A percentile compares a stretch with the other conserved stretches of the same genome.
These are phyloP conservation scores for Copromyces sp. DNA, from an alignment of 495 filamentous ascomycete genomes.

Conservation along the genomic window DNA sequence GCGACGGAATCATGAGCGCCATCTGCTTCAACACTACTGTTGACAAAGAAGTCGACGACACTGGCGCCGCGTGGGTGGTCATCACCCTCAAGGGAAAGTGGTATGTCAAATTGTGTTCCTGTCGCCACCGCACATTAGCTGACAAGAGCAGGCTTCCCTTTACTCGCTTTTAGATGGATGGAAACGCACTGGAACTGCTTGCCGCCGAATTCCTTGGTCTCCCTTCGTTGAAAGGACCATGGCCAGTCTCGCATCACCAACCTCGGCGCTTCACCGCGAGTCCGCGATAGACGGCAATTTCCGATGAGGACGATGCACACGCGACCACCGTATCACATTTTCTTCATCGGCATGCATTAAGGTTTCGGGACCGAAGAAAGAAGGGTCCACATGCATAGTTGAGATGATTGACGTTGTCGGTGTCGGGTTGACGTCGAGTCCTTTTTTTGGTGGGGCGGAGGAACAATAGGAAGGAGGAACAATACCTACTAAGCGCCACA, in stretches of 20 bases:
- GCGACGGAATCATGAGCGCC: constrained; percentile 97
- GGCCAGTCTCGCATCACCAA: neutral
- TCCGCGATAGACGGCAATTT: neutral
- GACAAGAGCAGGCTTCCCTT: constrained; percentile 46
- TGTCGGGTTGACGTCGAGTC: neutral
- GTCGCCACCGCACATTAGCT: constrained; percentile 5
- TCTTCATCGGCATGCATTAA: neutral
- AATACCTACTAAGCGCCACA: constrained; percentile 13
- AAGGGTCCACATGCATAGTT: neutral
- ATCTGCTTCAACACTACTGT: constrained; percentile 90
- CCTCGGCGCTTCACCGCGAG: neutral
- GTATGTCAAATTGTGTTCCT: constrained; percentile 39
- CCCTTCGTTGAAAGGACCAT: neutral
- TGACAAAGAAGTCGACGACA: constrained; percentile 85
- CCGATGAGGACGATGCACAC: neutral
- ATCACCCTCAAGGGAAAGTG: constrained; percentile 94
- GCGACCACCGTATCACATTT: neutral
- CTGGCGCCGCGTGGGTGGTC: constrained; percentile 63
- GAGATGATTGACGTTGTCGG: neutral
- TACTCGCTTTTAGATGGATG: constrained; percentile 42
- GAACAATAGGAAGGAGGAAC: constrained; percentile 24
- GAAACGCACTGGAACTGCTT: neutral
- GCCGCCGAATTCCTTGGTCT: neutral
- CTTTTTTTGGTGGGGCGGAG: neutral
- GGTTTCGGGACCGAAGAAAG: neutral